Percentiles rank a stretch among this genome's conserved stretches.
Conservation (phyloP, 805 yeast species). For the Brettanomyces anomalus region DNA sequence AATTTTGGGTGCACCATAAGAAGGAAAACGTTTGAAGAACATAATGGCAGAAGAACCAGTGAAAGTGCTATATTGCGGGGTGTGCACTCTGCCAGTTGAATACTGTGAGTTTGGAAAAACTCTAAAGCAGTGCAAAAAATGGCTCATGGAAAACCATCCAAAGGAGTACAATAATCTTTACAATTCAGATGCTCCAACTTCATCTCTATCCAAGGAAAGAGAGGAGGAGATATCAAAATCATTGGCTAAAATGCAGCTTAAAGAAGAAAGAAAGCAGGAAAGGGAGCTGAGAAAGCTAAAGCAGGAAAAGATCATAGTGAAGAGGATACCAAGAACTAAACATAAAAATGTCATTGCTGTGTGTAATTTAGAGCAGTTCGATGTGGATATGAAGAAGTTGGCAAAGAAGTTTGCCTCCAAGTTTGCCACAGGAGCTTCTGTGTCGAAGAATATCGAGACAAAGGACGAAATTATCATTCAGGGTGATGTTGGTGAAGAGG, state of each 20-base stretch:
- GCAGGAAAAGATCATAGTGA: constrained; percentile 73
- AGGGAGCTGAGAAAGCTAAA: constrained; percentile 72
- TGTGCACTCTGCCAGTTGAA: constrained; percentile 81
- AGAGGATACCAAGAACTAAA: constrained; percentile 83
- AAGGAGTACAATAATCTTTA: constrained; percentile 55
- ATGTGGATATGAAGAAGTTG: constrained; percentile 79
- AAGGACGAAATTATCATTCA: constrained; percentile 87
- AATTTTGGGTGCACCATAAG: too few relatives aligned
- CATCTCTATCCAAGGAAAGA: constrained; percentile 62
- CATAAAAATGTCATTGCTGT: constrained; percentile 82
- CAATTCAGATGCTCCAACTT: constrained; percentile 38
- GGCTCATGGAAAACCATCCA: constrained; percentile 57
- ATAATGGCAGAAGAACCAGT: constrained; percentile 11
- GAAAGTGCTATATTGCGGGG: constrained; percentile 58
- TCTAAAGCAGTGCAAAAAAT: constrained; percentile 72
- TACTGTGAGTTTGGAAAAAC: constrained; percentile 88
- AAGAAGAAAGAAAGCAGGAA: constrained; percentile 78
- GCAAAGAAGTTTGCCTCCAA: constrained; percentile 89
- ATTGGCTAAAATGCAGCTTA: constrained; percentile 73
- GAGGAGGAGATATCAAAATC: constrained; percentile 79
- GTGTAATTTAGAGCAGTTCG: constrained; percentile 75
- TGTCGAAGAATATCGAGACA: constrained; percentile 81
- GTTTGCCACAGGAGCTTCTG: constrained; percentile 94
- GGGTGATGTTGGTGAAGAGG: constrained; percentile 93
- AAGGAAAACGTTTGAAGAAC: neutral